Base-by-base conservation (phyloP, 2,329 filamentous ascomycete species). In the Colletotrichum musicola region DNA sequence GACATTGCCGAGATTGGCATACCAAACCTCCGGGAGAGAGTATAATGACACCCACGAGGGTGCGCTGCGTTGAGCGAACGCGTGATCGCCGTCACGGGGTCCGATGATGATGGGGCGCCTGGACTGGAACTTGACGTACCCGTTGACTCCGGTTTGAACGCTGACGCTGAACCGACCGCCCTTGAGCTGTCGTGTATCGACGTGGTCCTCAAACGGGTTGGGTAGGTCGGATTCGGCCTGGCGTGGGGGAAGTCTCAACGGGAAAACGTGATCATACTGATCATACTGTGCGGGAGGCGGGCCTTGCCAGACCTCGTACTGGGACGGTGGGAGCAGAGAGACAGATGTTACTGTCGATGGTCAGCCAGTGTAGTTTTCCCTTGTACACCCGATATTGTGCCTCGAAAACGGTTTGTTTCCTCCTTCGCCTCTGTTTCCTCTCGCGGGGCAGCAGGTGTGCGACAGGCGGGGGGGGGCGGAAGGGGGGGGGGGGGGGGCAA, bases 121-220 rank as follows among this genome's bases (percentile, higher is more conserved):
- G 35, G n/a, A 44, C 54, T 42, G 50, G 14, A 54, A 63, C 18
- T 71, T 71, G 68, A 71, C 64, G 38, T 71, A 71, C 6, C 70
- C 70, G 40, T 71, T 68, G 51, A 71, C 49, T 12, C n/a, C 51
- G 22, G 53, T 49, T 9, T 63, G 50, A 13, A 44, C 38, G 16
- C 59, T 42, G 20, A 70, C 55, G 14, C 53, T 25, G 12, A 20
- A 22, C 38, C 51, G 40, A 16, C 59, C 50, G 49, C 53, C 51
- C 35, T 38, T 49, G 30, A 65, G 49, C 5, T 60, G 30, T 38
- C 27, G 14, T 14, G 64, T 59, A n/a, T 62, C 56, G 16, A 65
- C 64, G 30, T 71, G 68, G 6, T 71, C 70, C 30, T 62, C 46
- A 16, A 71, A 71, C 1, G 70, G 68, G 12, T 71, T 71, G 1